Base-by-base conservation (phyloP, 2,329 filamentous ascomycete genomes). In the Penicillium crustosum region DNA sequence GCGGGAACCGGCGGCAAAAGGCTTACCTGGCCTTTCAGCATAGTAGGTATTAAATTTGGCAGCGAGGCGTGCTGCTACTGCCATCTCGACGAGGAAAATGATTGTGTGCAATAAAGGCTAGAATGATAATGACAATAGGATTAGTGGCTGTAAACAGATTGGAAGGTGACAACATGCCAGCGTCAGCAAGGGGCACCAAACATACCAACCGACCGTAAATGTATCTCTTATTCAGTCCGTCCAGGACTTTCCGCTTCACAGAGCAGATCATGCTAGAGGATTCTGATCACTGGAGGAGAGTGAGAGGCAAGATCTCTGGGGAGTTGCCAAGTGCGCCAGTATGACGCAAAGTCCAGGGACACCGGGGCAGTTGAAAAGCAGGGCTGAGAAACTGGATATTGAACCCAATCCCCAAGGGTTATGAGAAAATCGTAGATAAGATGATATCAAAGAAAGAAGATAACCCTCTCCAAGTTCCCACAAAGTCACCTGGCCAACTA, bases 21-120 rank as follows among this genome's bases (percentile, higher is more conserved):
- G 73, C 83, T 65, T 82, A 93, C 90, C 81, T 70, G 93, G 94
- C 71, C 90, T 89, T 72, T 92, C 88, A 66, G 91, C 88, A 84
- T 97, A 99, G 80, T 95, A 96, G 66, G 86, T 84, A 78, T 96
- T 97, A 82, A 96, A 99, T 73, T 91, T 90, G 68, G 90, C 85
- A 45, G 88, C 87, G 55, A 99, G 80, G 64, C 94, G 84, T 65
- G 89, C 90, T 61, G 93, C 85, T 75, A 96, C 87, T 58, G 86
- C 87, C 86, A 97, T 90, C 78, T 99, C 89, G 77, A 96, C 83
- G 44, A 97, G 75, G 74, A 96, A 89, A 62, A 97, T 84, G 70
- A 95, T 81, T 59, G 87, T 82, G 79, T 97, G 92, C 57, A 97
- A 81, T 55, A 97, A 81, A 69, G 94, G 93, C 94, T 97, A 75